These are phyloP conservation scores for Aquilaria agallochum DNA, from an alignment of 441 rosid genomes.

Conservation along the genomic window DNA sequence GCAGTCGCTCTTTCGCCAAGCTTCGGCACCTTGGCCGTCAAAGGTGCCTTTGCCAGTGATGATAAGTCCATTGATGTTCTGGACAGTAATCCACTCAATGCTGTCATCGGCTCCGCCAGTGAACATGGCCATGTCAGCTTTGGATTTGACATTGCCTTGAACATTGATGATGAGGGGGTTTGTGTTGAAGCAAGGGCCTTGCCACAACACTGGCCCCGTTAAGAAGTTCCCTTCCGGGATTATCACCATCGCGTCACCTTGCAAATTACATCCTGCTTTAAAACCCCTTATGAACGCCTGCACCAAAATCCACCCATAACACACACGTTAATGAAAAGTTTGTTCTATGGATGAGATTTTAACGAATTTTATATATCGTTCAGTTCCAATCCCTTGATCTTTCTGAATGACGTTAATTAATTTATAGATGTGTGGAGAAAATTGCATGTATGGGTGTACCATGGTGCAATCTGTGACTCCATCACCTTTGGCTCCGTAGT, in stretches of 20 bases:
- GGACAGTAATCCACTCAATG: conserved; percentile 40
- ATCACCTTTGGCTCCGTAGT: conserved; percentile 38
- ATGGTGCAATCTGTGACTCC: conserved; percentile 28
- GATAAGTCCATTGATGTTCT: conserved; percentile 32
- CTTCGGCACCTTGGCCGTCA: conserved; percentile 49
- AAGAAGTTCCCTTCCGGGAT: conserved; percentile 41
- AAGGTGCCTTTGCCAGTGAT: conserved; percentile 41
- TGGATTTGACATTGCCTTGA: conserved; percentile 37
- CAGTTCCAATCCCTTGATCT: not conserved
- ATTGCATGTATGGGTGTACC: conserved; percentile 15
- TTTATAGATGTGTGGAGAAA: not conserved
- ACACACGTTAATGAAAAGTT: too few species aligned
- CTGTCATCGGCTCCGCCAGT: conserved; percentile 19
- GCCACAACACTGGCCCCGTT: conserved; percentile 32
- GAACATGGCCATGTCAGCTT: conserved; percentile 22
- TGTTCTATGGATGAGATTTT: too few species aligned
- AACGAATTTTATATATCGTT: not conserved
- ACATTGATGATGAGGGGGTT: conserved; percentile 32
- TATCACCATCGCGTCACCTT: conserved; percentile 35
- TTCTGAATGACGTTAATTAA: not conserved
- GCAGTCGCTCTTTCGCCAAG: conserved; percentile 39
- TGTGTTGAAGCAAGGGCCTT: conserved; percentile 44
- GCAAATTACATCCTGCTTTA: conserved; percentile 33
- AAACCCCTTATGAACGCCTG: conserved; percentile 43
- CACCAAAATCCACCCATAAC: not conserved